Evolutionary conservation across 2,329 filamentous ascomycete genomes (phyloP).

Genomic region (Didymella pomorum): DNA sequence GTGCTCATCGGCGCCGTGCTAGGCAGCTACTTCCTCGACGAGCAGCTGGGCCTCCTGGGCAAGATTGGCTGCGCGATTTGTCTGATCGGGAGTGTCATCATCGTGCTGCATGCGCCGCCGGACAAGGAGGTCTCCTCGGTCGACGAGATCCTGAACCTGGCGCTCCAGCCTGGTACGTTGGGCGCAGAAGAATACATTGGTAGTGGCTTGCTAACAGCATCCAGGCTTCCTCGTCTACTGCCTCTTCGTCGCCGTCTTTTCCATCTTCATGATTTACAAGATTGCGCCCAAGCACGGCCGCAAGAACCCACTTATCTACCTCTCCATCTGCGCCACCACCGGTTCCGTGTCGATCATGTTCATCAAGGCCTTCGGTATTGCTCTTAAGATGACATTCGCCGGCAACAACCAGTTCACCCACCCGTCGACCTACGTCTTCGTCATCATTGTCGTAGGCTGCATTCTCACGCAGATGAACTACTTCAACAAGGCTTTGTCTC

Average conservation of each 20-base stretch:
- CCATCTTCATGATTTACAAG: conserved; percentile 94
- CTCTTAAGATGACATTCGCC: conserved; percentile 89
- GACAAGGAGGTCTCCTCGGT: conserved; percentile 91
- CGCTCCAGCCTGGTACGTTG: conserved; percentile 81
- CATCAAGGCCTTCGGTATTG: conserved; percentile 97
- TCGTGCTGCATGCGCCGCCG: conserved; percentile 94
- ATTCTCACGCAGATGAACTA: conserved; percentile 99
- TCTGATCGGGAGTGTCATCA: conserved; percentile 94
- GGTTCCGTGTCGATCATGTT: conserved; percentile 99
- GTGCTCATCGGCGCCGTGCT: conserved; percentile 95
- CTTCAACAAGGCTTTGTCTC: conserved; percentile 97
- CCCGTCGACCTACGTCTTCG: conserved; percentile 96
- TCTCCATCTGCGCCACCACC: conserved; percentile 97
- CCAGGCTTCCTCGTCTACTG: conserved; percentile 91
- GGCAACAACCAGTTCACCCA: conserved; percentile 96
- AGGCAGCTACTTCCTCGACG: conserved; percentile 91
- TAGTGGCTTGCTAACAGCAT: no score
- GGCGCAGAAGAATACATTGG: no score
- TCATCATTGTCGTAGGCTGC: conserved; percentile 90
- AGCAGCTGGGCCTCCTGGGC: conserved; percentile 87
- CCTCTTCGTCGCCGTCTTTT: conserved; percentile 79
- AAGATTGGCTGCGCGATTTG: conserved; percentile 97
- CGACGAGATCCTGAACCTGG: conserved; percentile 89
- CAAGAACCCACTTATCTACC: conserved; percentile 93
- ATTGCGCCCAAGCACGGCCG: conserved; percentile 89